Evolutionary conservation across 2,329 filamentous ascomycete species (phyloP), one percentile per base, ranked within the genome.

Genomic region (Monilinia vaccinii-corymbosi): DNA sequence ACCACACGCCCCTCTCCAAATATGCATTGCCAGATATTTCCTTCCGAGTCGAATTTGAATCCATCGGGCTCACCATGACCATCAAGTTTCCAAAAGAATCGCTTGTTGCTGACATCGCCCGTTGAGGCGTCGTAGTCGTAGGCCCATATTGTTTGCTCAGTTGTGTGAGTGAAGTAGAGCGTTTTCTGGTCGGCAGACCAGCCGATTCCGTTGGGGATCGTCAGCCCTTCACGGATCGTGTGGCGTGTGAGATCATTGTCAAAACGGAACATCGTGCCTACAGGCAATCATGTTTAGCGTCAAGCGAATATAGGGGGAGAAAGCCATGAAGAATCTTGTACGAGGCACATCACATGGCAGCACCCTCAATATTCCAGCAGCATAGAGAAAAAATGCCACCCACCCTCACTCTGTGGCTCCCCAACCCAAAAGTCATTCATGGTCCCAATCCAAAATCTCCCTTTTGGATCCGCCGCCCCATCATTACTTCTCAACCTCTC

Each of bases 1-100:
- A 96, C 75, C 28, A 96, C 89, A 62, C 84, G 82, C 61, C 82
- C 78, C 63, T 87, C 88, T 58, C 91, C 91, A 71, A 90, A 94
- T n/a, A 94, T 79, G 9, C 90, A 89, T 63, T 88, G 86, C 92
- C 93, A 97, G 69, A 96, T 79, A 75, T 88, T 87, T n/a, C 91
- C 91, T 58, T 95, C 84, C 47, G 80, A 81, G 70, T 97, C 92
- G 69, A 95, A 82, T 63, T 87, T 86, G 74, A 93, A 92, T 2
- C 92, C 92, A 73, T 97, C 92, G 1, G 91, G 91, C 63, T 84
- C 82, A 51, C 86, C 86, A 31, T 80, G 73, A 1, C 81, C 81
- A 4, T 81, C 78, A 70, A 91, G 84, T 60, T 80, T 77, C 75
- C 91, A 72, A 75, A 91, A 91, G 42, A 86, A 77, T 59, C 88